Evolutionary conservation across 148 eudicot genomes (phyloP), one percentile per base, ranked within the genome.

Genomic region (Suaeda aralocaspica): DNA sequence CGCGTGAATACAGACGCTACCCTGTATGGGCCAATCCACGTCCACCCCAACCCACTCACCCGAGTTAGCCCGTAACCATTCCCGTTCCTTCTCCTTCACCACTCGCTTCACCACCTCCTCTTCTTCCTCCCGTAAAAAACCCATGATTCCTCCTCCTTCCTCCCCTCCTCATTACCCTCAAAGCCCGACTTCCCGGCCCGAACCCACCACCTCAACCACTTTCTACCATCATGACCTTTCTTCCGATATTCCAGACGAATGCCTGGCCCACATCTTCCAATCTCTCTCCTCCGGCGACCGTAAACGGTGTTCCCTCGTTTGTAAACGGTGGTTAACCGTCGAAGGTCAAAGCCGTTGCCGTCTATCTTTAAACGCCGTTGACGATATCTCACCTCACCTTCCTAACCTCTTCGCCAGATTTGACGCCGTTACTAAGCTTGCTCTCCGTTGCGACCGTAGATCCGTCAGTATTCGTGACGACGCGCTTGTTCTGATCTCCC

Each of bases 271-370:
- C 26, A 66, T 83, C 28, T 85, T 85, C 70, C 83, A 78, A 6
- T 80, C 69, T 13, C 80, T 85, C 12, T 34, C 62, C 25, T 45
- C 86, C 45, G 68, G 72, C 18, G 84, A 81, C 74, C 71, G 89
- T 2, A 76, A 74, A 4, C 59, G 39, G 0, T 77, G 83, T 49
- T 80, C 89, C 1, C 66, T 80, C 14, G 89, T 85, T 9, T 83
- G 81, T 74, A 68, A 72, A 4, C 57, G 83, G n/a, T 85, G 84
- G 84, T 52, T 80, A 3, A 1, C 11, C 2, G 78, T 85, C 12
- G 89, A 85, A 29, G 89, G 89, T 9, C 81, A 85, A 68, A 80
- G 79, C 58, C 84, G 89, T 2, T 81, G 79, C 45, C 84, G 86
- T 1, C 81, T 85, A 18, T 68, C 86, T 2, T 75, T 85, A 16